phyloP scores from a whole-genome alignment of 495 filamentous ascomycete species.

The Penicillium egyptiacum region DNA sequence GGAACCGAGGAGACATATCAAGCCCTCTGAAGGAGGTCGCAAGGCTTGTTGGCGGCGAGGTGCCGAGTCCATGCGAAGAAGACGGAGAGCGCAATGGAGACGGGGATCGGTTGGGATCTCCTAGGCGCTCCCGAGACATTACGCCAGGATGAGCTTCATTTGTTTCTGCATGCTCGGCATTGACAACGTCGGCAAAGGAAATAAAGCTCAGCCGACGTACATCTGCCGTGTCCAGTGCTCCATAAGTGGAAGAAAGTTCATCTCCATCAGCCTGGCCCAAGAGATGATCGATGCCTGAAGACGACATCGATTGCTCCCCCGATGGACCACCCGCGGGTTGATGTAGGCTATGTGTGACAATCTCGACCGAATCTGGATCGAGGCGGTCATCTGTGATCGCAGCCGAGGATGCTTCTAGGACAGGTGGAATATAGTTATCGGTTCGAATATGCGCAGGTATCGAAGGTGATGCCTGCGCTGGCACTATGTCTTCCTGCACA shows the following conservation, averaged over 20 bases:
- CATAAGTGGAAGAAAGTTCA: slow-evolving; percentile 54
- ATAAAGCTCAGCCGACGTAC: slow-evolving; percentile 87
- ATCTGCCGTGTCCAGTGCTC: slow-evolving; percentile 69
- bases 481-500: slow-evolving; percentile 73
- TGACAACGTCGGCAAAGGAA: slow-evolving; percentile 92
- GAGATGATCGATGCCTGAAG: slow-evolving; percentile 39
- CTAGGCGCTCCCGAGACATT: slow-evolving; percentile 4
- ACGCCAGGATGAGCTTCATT: slow-evolving; percentile 16
- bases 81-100: slow-evolving; percentile 70
- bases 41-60: slow-evolving; percentile 68
- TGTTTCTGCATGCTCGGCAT: slow-evolving; percentile 69
- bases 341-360: slow-evolving; percentile 78
- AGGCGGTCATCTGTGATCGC: slow-evolving; percentile 72
- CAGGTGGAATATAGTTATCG: slow-evolving; percentile 88
- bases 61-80: slow-evolving; percentile 60
- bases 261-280: slow-evolving; percentile 42
- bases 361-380: slow-evolving; percentile 72
- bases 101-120: slow-evolving; percentile 60
- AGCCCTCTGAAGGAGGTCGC: slow-evolving; percentile 63
- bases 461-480: slow-evolving; percentile 58
- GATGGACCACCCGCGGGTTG: slow-evolving; percentile 64
- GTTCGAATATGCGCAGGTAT: slow-evolving; percentile 87
- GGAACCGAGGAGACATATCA: slow-evolving; percentile 55
- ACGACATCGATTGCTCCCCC: slow-evolving; percentile 33
- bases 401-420: slow-evolving; percentile 81